Conservation (phyloP, 768 basidiomycete species). For the Leccinum obscurum region DNA sequence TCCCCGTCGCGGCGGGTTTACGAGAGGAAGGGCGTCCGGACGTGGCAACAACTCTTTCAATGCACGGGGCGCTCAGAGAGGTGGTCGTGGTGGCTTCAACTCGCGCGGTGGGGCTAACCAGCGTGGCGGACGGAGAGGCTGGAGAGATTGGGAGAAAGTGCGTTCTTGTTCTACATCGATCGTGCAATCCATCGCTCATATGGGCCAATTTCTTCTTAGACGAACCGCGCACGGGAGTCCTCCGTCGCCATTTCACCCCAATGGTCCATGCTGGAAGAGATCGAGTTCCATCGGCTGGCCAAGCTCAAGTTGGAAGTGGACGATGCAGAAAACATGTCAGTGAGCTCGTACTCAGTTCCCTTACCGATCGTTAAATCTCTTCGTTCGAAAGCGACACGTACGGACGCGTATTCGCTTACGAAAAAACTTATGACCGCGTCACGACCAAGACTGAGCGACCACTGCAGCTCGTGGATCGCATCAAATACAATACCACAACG, state of each 20-base stretch:
- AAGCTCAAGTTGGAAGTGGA: constrained; percentile 95
- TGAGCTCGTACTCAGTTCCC: constrained; percentile 3
- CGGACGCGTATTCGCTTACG: constrained; percentile 89
- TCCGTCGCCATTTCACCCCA: constrained; percentile 90
- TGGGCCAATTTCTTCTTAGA: constrained; percentile 42
- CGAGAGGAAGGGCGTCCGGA: constrained; percentile 45
- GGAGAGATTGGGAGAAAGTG: constrained; percentile 96
- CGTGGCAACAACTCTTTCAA: constrained; percentile 36
- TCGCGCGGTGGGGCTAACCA: constrained; percentile 43
- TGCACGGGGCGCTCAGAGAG: constrained; percentile 46
- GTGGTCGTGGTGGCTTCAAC: constrained; percentile 45
- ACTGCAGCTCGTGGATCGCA: constrained; percentile 88
- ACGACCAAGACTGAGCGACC: constrained; percentile 91
- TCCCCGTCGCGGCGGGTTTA: constrained; percentile 69
- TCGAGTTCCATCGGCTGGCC: constrained; percentile 89
- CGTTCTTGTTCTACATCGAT: constrained; percentile 11
- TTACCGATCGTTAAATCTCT: constrained; percentile 8
- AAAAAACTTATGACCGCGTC: constrained; percentile 93
- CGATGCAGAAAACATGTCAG: constrained; percentile 87
- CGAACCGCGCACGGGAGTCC: constrained; percentile 83
- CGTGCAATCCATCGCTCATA: background rate
- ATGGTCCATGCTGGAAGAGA: constrained; percentile 96
- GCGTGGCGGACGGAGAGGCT: constrained; percentile 58
- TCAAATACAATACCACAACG: constrained; percentile 97
- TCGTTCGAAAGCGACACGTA: constrained; percentile 63